phyloP scores from a whole-genome alignment of 139 green algal species.

The Nannochloris sp. region DNA sequence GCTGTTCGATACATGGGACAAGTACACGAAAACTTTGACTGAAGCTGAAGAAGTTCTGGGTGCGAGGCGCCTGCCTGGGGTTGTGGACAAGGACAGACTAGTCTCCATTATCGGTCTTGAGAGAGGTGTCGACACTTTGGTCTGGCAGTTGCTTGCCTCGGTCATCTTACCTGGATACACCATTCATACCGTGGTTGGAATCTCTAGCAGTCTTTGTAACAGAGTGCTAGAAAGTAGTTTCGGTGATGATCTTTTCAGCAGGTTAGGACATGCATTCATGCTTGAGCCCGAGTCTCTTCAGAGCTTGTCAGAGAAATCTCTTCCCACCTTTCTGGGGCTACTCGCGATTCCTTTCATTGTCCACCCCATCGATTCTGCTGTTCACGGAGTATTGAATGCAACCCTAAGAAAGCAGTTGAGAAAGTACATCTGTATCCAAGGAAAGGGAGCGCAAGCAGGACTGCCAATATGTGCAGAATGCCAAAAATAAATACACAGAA shows the following conservation, averaged over 20 bases:
- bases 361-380: slow-evolving; percentile 57
- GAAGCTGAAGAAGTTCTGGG: slow-evolving; percentile 5
- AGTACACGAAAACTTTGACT: slow-evolving; percentile 41
- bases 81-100: slow-evolving; percentile 18
- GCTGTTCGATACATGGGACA: slow-evolving; percentile 61
- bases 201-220: slow-evolving; percentile 22
- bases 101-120: slow-evolving; percentile 39
- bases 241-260: not conserved
- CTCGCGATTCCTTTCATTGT: slow-evolving; percentile 66
- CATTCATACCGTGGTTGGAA: slow-evolving; percentile 60
- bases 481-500: no score
- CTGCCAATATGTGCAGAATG: slow-evolving; percentile 14
- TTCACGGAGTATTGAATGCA: slow-evolving; percentile 55
- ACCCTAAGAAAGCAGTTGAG: slow-evolving; percentile 43
- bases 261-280: not conserved
- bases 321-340: slow-evolving; percentile 46
- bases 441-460: slow-evolving; percentile 14
- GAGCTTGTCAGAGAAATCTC: slow-evolving; percentile 36
- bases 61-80: not conserved
- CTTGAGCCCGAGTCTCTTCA: slow-evolving; percentile 9
- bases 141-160: slow-evolving; percentile 65
- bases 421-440: slow-evolving; percentile 36
- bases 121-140: slow-evolving; percentile 53
- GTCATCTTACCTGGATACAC: slow-evolving; percentile 54
- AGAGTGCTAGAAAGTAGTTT: slow-evolving; percentile 14